These are phyloP conservation scores for Lepidium sativum DNA, from an alignment of 345 rosid species.

Conservation along the genomic window DNA sequence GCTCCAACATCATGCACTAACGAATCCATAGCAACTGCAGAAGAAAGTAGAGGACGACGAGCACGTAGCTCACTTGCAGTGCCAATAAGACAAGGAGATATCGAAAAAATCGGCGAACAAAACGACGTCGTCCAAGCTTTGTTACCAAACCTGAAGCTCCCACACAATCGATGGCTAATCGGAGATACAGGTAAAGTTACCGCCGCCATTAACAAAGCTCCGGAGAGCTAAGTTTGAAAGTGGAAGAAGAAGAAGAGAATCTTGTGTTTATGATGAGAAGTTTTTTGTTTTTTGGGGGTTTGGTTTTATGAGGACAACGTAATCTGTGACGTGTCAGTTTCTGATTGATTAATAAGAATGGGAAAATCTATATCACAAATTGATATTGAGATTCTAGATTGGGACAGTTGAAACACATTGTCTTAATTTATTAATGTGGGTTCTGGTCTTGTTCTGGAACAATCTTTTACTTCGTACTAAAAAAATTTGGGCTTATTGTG, in stretches of 20 bases:
- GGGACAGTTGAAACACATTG: not conserved
- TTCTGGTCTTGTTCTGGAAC: not conserved
- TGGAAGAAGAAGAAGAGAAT: not conserved
- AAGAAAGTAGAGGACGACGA: slow-evolving; percentile 10
- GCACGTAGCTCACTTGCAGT: slow-evolving; percentile 3
- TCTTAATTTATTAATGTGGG: not conserved
- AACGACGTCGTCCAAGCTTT: not conserved
- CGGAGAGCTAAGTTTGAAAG: not conserved
- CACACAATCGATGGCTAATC: slow-evolving; percentile 7
- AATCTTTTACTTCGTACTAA: not conserved
- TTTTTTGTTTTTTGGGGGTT: too few species aligned
- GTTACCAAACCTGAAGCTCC: not conserved
- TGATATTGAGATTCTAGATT: not conserved
- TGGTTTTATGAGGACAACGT: not conserved
- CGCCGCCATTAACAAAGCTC: slow-evolving; percentile 7
- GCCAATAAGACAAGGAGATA: slow-evolving; percentile 1
- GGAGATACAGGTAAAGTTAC: slow-evolving; percentile 4
- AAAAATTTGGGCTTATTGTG: not conserved
- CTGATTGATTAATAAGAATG: not conserved
- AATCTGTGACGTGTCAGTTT: slow-evolving; percentile 3
- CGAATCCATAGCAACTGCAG: slow-evolving; percentile 8
- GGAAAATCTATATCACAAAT: not conserved
- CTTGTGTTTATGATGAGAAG: not conserved
- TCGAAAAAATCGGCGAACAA: slow-evolving; percentile 4
- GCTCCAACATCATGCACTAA: slow-evolving; percentile 61